Evolutionary conservation across 345 rosid species (phyloP), one percentile per base, ranked within the genome.

Genomic region (Gossypium longicalyx): DNA sequence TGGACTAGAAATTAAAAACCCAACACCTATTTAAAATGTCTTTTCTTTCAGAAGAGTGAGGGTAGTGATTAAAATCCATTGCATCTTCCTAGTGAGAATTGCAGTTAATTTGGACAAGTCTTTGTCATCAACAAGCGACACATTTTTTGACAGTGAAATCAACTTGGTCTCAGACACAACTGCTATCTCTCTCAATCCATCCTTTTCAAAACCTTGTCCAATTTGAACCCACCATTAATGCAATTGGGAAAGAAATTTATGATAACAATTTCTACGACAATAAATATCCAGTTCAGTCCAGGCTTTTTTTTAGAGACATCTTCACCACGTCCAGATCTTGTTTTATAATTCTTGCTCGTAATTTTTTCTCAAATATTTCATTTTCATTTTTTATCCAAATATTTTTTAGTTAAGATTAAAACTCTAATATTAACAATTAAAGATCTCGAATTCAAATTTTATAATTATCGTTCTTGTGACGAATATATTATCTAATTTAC

Each of bases 11-110:
- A 51, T 25, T 4, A 25, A 29, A 34, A 49, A 27, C 19, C 44
- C 22, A 25, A 20, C 22, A 69, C 0, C 15, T 17, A 15, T 34
- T 4, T 4, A 43, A 65, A 3, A 20, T 44, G n/a, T 25, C 34
- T 11, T 44, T 45, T 66, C 70, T 11, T 66, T 45, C 11, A 12
- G 7, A 20, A 16, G 38, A 67, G 12, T 47, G 12, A 16, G 38
- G 45, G 7, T 47, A 22, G 38, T 47, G 38, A 45, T 22, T 53
- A 67, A 47, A 67, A 67, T 67, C 38, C 71, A 67, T 67, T 67
- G 71, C 1, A 45, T 45, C 70, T 45, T 45, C 54, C 9, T 22
- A 12, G 38, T 12, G 54, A 66, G 13, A 44, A 38, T 17, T 66
- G n/a, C 22, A 27, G 38, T 34, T 62, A n/a, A 12, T 66, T 19